Evolutionary conservation across 2,329 filamentous ascomycete species (phyloP).

Genomic region (Penicillium polonicum): DNA sequence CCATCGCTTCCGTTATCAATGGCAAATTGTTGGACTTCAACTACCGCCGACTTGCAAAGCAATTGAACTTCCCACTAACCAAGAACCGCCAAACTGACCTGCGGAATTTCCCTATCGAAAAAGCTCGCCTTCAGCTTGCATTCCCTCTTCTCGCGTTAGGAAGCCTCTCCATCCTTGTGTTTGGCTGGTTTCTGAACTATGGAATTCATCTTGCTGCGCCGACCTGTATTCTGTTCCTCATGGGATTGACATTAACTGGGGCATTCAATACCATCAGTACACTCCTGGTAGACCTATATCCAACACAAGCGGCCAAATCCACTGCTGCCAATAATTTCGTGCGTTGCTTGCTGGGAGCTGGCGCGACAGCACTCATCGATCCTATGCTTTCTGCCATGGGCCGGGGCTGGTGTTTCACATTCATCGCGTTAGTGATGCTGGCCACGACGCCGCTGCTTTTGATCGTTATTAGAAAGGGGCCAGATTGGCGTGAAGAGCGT

Average conservation of each 20-base stretch:
- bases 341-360: conserved; percentile 47
- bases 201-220: conserved; percentile 36
- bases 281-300: conserved; percentile 49
- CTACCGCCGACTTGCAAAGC: conserved; percentile 38
- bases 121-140: conserved; percentile 43
- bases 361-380: conserved; percentile 43
- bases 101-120: conserved; percentile 45
- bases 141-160: conserved; percentile 38
- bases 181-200: conserved; percentile 44
- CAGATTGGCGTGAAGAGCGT: conserved; percentile 46
- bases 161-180: conserved; percentile 36
- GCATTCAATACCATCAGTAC: conserved; percentile 48
- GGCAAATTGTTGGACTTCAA: conserved; percentile 47
- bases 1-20: conserved; percentile 42
- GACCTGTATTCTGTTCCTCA: conserved; percentile 41
- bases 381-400: conserved; percentile 41
- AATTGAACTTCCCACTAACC: conserved; percentile 32
- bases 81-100: conserved; percentile 40
- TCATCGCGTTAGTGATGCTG: conserved; percentile 44
- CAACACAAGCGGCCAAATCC: conserved; percentile 41
- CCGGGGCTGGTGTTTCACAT: conserved; percentile 38
- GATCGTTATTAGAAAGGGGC: conserved; percentile 42
- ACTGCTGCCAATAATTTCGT: conserved; percentile 48
- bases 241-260: conserved; percentile 41
- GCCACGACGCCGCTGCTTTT: conserved; percentile 43